Evolutionary conservation across 2,329 filamentous ascomycete species (phyloP).

Genomic region (Ambrosiella xylebori): DNA sequence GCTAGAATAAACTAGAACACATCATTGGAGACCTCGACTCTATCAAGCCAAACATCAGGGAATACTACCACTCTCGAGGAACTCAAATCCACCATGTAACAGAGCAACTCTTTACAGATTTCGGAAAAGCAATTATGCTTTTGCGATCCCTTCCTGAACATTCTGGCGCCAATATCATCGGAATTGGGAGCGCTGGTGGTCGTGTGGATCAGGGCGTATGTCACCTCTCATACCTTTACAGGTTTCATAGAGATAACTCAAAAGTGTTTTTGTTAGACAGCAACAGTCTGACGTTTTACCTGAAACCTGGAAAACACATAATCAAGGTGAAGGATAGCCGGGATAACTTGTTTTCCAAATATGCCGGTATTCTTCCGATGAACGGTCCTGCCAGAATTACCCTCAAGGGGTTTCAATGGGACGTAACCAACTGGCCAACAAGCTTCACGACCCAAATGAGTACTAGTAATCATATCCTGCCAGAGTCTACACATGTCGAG

Average conservation of each 20-base stretch:
- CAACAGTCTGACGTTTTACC: constrained; percentile 64
- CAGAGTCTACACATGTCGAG: constrained; percentile 39
- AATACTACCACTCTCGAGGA: constrained; percentile 38
- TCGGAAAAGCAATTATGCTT: constrained; percentile 60
- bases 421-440: constrained; percentile 67
- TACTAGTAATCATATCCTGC: constrained; percentile 62
- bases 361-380: constrained; percentile 75
- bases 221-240: constrained; percentile 69
- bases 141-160: constrained; percentile 26
- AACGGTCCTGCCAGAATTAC: constrained; percentile 63
- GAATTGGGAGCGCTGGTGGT: constrained; percentile 71
- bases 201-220: constrained; percentile 86
- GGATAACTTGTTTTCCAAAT: constrained; percentile 47
- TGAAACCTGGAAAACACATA: constrained; percentile 45
- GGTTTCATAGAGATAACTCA: constrained; percentile 35
- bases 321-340: constrained; percentile 43
- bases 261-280: constrained; percentile 67
- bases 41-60: constrained; percentile 40
- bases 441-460: constrained; percentile 56
- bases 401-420: constrained; percentile 75
- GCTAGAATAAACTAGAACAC: constrained; percentile 41
- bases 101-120: constrained; percentile 85
- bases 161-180: constrained; percentile 44
- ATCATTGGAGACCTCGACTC: constrained; percentile 92
- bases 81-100: constrained; percentile 47